These are phyloP conservation scores for Solanum chacoense DNA, from an alignment of 305 asterid species.

Conservation along the genomic window DNA sequence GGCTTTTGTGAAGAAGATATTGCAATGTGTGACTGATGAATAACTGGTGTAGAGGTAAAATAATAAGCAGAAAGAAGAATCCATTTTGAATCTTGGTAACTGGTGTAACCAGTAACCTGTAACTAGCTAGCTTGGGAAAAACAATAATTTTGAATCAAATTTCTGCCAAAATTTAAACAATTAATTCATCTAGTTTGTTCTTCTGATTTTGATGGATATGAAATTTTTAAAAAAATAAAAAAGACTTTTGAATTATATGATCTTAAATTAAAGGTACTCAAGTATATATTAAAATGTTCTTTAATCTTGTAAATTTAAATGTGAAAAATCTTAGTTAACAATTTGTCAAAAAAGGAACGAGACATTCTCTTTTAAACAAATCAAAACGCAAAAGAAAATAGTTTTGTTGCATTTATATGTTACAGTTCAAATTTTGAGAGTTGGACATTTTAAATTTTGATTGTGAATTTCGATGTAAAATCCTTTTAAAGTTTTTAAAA, in stretches of 20 bases:
- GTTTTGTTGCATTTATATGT: background rate
- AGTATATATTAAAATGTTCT: no score
- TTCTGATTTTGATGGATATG: background rate
- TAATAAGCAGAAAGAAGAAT: background rate
- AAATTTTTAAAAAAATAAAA: background rate
- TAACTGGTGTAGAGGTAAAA: background rate
- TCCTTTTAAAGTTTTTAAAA: no score
- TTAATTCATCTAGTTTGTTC: background rate
- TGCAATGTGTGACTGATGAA: background rate
- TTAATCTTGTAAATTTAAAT: no score
- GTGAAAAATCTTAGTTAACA: no score
- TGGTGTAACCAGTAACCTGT: background rate
- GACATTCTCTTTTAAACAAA: background rate
- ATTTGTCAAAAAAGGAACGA: no score
- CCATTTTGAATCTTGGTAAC: constrained; percentile 1
- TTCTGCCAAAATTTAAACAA: background rate
- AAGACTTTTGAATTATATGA: no score
- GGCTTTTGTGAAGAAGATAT: background rate
- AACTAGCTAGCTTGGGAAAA: background rate
- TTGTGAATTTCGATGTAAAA: no score
- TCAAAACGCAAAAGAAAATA: no score
- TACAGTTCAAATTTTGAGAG: background rate
- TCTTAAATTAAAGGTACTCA: no score
- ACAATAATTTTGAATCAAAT: background rate
- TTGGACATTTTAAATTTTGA: no score